phyloP scores from a whole-genome alignment of 495 filamentous ascomycete species.

The Copromyces sp. region DNA sequence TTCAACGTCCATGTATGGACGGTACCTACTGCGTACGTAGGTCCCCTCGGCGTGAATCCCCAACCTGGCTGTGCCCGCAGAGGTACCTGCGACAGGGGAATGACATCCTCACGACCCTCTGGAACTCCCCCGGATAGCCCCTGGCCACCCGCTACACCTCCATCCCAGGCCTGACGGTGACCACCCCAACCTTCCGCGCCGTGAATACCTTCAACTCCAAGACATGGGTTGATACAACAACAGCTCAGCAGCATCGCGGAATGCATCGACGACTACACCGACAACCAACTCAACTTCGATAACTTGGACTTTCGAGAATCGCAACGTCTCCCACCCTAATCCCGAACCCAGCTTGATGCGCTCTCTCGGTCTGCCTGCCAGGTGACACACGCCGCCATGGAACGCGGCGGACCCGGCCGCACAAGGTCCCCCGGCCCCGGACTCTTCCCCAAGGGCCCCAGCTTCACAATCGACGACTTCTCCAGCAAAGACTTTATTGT shows the following conservation, averaged over 20 bases:
- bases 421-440: constrained; percentile 61
- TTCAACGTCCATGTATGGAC: too few species aligned
- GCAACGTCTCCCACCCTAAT: background rate
- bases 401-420: constrained; percentile 34
- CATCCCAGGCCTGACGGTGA: background rate
- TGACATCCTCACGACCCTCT: background rate
- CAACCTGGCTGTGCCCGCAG: background rate
- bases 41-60: background rate
- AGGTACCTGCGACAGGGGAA: background rate
- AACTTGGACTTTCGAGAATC: background rate
- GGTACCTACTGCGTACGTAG: too few species aligned
- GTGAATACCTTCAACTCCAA: background rate
- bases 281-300: background rate
- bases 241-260: background rate
- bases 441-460: constrained; percentile 67
- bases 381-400: constrained; percentile 28
- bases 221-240: background rate
- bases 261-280: background rate
- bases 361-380: constrained; percentile 3
- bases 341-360: constrained; percentile 2
- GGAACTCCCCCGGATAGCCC: background rate
- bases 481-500: constrained; percentile 92
- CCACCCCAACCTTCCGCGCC: background rate
- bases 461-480: constrained; percentile 81
- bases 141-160: background rate